Conservation (phyloP, 345 rosid genomes). For the Eutrema japonicum region DNA sequence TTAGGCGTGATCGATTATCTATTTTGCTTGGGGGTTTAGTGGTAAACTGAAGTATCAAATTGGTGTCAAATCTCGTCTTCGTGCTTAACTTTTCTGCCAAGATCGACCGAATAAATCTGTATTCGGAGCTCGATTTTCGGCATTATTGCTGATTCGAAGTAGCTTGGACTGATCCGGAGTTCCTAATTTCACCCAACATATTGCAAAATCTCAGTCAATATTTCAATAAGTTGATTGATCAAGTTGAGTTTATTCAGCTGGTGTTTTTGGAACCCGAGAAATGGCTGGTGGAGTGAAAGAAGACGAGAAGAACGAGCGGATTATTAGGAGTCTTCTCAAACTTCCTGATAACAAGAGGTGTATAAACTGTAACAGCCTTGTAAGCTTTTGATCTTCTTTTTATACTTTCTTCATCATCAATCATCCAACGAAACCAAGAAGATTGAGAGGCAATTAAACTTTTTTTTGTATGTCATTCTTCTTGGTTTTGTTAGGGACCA, state of each 20-base stretch:
- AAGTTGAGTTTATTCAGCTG: conserved; percentile 5
- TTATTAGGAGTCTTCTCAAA: conserved; percentile 87
- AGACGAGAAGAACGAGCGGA: conserved; percentile 83
- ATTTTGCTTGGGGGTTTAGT: background rate
- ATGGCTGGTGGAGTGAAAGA: conserved; percentile 83
- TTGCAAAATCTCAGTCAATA: background rate
- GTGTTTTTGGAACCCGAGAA: conserved; percentile 15
- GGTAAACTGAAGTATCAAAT: background rate
- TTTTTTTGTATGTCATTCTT: background rate
- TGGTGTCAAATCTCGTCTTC: conserved; percentile 23
- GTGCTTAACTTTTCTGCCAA: conserved; percentile 14
- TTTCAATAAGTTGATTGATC: background rate
- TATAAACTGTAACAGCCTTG: conserved; percentile 93
- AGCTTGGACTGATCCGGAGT: background rate
- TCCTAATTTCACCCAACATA: background rate
- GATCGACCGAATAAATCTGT: conserved; percentile 6
- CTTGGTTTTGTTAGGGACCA: conserved; percentile 67
- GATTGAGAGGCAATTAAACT: background rate
- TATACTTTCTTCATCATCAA: background rate
- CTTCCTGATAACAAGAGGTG: conserved; percentile 84
- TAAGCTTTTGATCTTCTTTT: conserved; percentile 37
- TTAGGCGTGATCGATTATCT: background rate
- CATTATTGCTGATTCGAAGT: conserved; percentile 18
- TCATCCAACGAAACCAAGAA: background rate
- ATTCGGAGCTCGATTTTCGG: conserved; percentile 3